Evolutionary conservation across 208 protist genomes (phyloP), one percentile per base, ranked within the genome.

Genomic region (Crithidia expoeki): DNA sequence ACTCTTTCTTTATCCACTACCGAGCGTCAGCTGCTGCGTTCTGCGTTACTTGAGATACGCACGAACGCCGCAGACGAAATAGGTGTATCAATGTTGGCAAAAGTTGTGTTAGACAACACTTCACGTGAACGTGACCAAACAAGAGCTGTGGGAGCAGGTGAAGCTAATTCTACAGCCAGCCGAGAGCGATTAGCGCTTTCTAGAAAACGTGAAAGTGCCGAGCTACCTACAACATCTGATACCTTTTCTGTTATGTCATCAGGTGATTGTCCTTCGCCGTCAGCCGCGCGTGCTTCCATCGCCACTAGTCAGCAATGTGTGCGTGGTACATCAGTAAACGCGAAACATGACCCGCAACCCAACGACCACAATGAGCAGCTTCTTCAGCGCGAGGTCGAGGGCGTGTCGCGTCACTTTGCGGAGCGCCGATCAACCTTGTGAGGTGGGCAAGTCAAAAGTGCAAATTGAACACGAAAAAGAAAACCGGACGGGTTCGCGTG

Each of bases 21-120:
- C n/a, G 75, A 85, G 63, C 80, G 75, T 21, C 69, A 70, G 27
- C 58, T 81, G 68, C 57, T 85, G 25, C 80, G 80, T 46, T 36
- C 46, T 1, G 70, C 75, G 14, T 49, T 85, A 4, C 69, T 68
- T 7, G 61, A 46, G 32, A 55, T 70, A 19, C 56, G 49, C 23
- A 14, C 36, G 46, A 51, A n/a, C 16, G 23, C 53, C 40, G 25
- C 19, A 34, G 42, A 27, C 4, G 21, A n/a, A 3, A 28, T 7
- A 0, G 2, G 6, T 23, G 6, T 17, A 6, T 36, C 27, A 2
- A 36, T 12, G 14, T 6, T 16, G 9, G 5, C 28, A 11, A 21
- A 52, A 51, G 14, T 12, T 17, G 9, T 42, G 4, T 38, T 52
- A 2, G 6, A 16, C 21, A 42, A 19, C 0, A 19, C 25, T 11